Percentiles rank a stretch among this genome's conserved stretches.
These are phyloP conservation scores for Elasticomyces elasticus DNA, from an alignment of 495 filamentous ascomycete species.

Conservation along the genomic window DNA sequence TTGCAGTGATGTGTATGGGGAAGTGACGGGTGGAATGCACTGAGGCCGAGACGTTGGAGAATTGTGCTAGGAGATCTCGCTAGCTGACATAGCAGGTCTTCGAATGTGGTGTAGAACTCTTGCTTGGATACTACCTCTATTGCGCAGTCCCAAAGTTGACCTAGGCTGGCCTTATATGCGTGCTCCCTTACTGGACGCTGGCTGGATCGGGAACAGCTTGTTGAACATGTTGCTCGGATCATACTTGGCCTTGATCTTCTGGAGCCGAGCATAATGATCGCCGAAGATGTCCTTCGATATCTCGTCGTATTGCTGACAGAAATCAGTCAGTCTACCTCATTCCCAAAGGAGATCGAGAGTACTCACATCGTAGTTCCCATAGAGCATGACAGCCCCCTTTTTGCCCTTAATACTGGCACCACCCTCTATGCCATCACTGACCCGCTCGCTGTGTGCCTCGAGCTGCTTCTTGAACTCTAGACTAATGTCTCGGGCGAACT, in stretches of 20 bases:
- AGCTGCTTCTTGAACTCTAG: conserved; percentile 15
- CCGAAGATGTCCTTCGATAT: conserved; percentile 36
- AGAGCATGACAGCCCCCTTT: conserved; percentile 15
- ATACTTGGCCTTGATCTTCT: conserved; percentile 42
- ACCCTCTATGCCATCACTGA: conserved; percentile 8
- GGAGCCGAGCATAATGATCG: conserved; percentile 37
- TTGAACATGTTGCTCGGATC: conserved; percentile 48
- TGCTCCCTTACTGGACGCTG: neutral
- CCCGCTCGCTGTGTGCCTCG: conserved; percentile 10
- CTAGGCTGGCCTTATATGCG: neutral
- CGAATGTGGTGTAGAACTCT: too few species aligned
- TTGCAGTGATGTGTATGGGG: too few species aligned
- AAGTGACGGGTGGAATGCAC: too few species aligned
- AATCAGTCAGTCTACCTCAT: conserved; percentile 5
- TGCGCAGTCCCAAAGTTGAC: too few species aligned
- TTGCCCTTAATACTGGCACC: conserved; percentile 12
- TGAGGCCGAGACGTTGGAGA: too few species aligned
- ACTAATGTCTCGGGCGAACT: conserved; percentile 15
- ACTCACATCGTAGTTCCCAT: conserved; percentile 29
- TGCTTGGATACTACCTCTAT: too few species aligned
- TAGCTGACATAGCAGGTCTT: too few species aligned
- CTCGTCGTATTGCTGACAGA: conserved; percentile 21
- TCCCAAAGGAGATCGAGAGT: conserved; percentile 33
- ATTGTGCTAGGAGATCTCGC: too few species aligned
- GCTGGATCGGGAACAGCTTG: conserved; percentile 15